Conservation (phyloP, 2,329 filamentous ascomycete species). For the Microsporum ferrugineum region DNA sequence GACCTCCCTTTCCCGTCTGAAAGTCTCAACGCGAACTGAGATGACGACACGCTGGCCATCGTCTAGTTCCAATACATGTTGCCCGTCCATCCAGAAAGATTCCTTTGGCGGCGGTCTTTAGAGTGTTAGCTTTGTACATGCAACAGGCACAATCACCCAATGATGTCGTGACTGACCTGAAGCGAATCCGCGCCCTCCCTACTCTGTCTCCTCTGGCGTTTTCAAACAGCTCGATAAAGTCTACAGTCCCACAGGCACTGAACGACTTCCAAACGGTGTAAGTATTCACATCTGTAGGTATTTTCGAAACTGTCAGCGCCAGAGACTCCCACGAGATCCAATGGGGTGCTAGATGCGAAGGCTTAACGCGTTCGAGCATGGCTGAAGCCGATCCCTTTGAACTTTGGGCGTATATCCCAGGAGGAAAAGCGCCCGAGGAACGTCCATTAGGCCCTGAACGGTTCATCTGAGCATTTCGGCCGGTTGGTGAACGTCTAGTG, state of each 20-base stretch:
- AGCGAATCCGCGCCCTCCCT: slow-evolving; percentile 41
- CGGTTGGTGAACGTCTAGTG: background rate
- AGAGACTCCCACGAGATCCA: slow-evolving; percentile 35
- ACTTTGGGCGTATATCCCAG: background rate
- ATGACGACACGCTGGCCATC: slow-evolving; percentile 18
- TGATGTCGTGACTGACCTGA: slow-evolving; percentile 31
- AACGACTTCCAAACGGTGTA: slow-evolving; percentile 43
- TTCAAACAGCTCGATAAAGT: slow-evolving; percentile 47
- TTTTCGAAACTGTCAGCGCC: slow-evolving; percentile 23
- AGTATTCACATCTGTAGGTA: slow-evolving; percentile 29
- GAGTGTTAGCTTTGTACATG: background rate
- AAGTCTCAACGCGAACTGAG: slow-evolving; percentile 19
- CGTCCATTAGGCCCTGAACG: background rate
- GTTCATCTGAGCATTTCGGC: background rate
- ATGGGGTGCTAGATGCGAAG: slow-evolving; percentile 10
- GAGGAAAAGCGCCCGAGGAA: background rate
- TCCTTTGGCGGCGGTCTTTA: slow-evolving; percentile 40
- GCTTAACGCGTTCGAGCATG: slow-evolving; percentile 4
- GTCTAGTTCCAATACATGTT: slow-evolving; percentile 22
- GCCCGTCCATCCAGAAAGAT: slow-evolving; percentile 40
- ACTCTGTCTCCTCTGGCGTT: slow-evolving; percentile 29
- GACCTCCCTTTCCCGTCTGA: slow-evolving; percentile 16
- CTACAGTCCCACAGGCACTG: slow-evolving; percentile 41
- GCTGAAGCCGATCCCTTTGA: background rate
- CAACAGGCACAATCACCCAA: background rate